Percentiles rank a stretch among this genome's conserved stretches.
Evolutionary conservation across 1,284 basidiomycete species (phyloP).

Genomic region (Stygiomarasmius scandens): DNA sequence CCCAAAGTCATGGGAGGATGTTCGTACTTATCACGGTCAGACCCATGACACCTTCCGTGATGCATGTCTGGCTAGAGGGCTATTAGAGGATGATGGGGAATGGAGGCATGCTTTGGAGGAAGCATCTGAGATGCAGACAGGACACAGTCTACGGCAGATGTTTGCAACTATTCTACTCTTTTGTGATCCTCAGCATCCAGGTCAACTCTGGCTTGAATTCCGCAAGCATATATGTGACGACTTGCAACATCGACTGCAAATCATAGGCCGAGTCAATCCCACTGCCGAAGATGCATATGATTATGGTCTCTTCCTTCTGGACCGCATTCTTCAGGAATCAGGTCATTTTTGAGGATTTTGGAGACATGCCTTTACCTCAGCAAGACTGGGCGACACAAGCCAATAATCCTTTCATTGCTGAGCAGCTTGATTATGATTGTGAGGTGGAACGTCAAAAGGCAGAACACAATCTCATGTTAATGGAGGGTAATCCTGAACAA

Average conservation of each 20-base stretch:
- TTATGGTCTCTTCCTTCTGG: slow-evolving; percentile 37
- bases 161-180: slow-evolving; percentile 43
- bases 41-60: slow-evolving; percentile 30
- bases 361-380: slow-evolving; percentile 25
- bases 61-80: slow-evolving; percentile 42
- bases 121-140: slow-evolving; percentile 44
- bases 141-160: slow-evolving; percentile 36
- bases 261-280: slow-evolving; percentile 15
- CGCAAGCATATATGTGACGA: slow-evolving; percentile 43
- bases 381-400: slow-evolving; percentile 28
- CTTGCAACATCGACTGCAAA: slow-evolving; percentile 24
- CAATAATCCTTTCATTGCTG: slow-evolving; percentile 38
- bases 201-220: slow-evolving; percentile 39
- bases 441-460: slow-evolving; percentile 22
- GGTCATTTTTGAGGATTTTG: slow-evolving; percentile 24
- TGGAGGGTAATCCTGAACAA: slow-evolving; percentile 41
- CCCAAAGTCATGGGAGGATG: slow-evolving; percentile 36
- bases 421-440: slow-evolving; percentile 37
- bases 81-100: slow-evolving; percentile 49
- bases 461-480: slow-evolving; percentile 14
- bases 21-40: slow-evolving; percentile 30
- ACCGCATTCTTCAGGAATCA: slow-evolving; percentile 23
- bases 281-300: slow-evolving; percentile 31
- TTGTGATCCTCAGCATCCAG: slow-evolving; percentile 34
- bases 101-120: slow-evolving; percentile 44